phyloP scores from a whole-genome alignment of 2,329 filamentous ascomycete genomes.

The Clonostachys solani region DNA sequence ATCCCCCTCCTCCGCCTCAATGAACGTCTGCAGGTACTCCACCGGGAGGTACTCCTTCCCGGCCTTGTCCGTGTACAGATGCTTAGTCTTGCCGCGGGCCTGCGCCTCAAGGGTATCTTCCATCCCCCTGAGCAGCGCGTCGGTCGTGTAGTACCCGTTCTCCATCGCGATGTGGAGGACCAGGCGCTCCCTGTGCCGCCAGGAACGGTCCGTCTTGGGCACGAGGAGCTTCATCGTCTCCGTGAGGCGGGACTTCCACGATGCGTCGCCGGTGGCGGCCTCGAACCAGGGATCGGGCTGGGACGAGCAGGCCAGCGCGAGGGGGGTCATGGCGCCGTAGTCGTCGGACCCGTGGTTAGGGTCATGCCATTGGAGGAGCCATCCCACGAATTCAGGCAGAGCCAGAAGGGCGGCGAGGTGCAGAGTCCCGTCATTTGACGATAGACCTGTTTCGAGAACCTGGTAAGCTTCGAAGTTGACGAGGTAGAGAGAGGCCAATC shows the following conservation, averaged over 20 bases:
- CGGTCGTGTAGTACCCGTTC: background rate
- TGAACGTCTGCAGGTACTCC: too few relatives aligned
- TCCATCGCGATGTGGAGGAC: background rate
- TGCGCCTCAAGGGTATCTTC: background rate
- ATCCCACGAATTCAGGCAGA: background rate
- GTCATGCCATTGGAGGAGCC: background rate
- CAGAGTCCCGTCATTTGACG: background rate
- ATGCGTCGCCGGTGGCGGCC: too few relatives aligned
- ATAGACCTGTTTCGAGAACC: background rate
- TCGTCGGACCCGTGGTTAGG: background rate
- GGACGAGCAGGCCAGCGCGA: background rate
- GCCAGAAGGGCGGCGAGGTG: background rate
- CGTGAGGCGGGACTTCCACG: background rate
- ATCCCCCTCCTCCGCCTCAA: too few relatives aligned
- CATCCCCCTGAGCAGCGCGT: background rate
- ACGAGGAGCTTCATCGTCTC: background rate
- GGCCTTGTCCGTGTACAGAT: too few relatives aligned
- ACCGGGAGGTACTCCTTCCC: too few relatives aligned
- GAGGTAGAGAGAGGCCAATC: background rate
- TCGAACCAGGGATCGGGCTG: background rate
- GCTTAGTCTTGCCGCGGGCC: too few relatives aligned
- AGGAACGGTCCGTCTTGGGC: background rate
- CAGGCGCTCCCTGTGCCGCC: background rate
- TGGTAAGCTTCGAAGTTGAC: background rate
- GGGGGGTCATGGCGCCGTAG: background rate